Evolutionary conservation across 1,139 yeast species (phyloP), one percentile per base, ranked within the genome.

Genomic region (Nakaseomyces nivariensis): DNA sequence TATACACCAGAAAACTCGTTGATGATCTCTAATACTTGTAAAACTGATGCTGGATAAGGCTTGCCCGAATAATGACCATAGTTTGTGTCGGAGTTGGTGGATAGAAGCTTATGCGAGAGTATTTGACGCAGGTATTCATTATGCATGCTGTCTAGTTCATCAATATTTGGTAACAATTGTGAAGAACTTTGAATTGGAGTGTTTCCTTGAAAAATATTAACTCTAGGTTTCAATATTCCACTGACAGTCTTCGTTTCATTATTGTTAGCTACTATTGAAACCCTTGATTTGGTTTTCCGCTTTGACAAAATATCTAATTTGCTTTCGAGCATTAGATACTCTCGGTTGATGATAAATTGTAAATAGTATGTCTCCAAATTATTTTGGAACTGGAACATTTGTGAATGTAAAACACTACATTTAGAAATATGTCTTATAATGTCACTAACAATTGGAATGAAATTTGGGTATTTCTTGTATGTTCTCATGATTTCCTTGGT

Each of bases 311-410:
- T 8, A 25, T 11, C n/a, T 26, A 37, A 13, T 6, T 13, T 17
- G 41, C 64, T 67, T 49, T 68, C 67, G 34, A 72, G 63, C 49
- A 71, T 63, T n/a, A 64, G 59, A 48, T 68, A 69, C 49, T 72
- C 56, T 17, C 56, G 54, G 25, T 69, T 69, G n/a, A 67, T 57
- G 5, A 66, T 61, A 17, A 58, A 56, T 48, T 58, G 57, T 31
- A 58, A 52, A 43, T 62, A 61, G 45, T 56, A 52, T 13, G 50
- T 38, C 51, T 67, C 60, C 47, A 62, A 26, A 27, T 53, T 58
- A 37, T 54, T 45, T 51, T 57, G 54, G 45, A 63, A 60, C 38
- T 59, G 58, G 33, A 58, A 64, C 52, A 59, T 46, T 50, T 61
- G 61, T 3, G 58, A 53, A 38, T 61, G 56, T 32, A 64, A 46